phyloP scores from a whole-genome alignment of 257 asterid species.

The Haberlea rhodopensis region DNA sequence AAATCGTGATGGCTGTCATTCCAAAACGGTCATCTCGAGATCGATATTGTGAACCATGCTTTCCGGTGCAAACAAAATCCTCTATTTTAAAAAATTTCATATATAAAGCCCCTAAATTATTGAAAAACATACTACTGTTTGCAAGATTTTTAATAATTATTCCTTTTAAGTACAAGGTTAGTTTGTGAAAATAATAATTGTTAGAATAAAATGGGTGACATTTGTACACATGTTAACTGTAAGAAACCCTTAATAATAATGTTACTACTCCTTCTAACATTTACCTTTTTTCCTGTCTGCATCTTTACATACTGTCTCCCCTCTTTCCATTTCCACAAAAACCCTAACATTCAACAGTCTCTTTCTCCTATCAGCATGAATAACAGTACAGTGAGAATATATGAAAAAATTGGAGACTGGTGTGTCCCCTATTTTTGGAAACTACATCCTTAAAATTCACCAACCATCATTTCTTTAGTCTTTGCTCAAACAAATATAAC shows the following conservation, averaged over 20 bases:
- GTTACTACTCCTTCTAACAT: conserved; percentile 30
- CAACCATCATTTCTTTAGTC: conserved; percentile 35
- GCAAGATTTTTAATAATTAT: no score
- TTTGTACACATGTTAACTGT: no score
- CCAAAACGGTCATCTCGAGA: no score
- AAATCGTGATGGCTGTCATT: no score
- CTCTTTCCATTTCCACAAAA: conserved; percentile 43
- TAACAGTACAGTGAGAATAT: conserved; percentile 25
- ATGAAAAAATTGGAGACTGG: conserved; percentile 11
- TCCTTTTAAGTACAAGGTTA: neutral
- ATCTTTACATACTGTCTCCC: conserved; percentile 49
- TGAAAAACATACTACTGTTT: no score
- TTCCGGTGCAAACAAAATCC: no score
- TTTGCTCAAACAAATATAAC: conserved; percentile 32
- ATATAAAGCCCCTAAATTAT: no score
- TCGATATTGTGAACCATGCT: no score
- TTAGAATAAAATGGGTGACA: conserved; percentile 14
- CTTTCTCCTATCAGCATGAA: conserved; percentile 25
- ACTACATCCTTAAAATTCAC: conserved; percentile 34
- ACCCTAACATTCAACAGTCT: conserved; percentile 36
- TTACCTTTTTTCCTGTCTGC: conserved; percentile 53
- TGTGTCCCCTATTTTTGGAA: conserved; percentile 52
- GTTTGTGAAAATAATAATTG: conserved; percentile 2
- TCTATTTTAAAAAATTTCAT: no score
- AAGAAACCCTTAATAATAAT: conserved; percentile 23